Evolutionary conservation across 352 stramenopile genomes (phyloP).

Genomic region (Pythium plurisporium): DNA sequence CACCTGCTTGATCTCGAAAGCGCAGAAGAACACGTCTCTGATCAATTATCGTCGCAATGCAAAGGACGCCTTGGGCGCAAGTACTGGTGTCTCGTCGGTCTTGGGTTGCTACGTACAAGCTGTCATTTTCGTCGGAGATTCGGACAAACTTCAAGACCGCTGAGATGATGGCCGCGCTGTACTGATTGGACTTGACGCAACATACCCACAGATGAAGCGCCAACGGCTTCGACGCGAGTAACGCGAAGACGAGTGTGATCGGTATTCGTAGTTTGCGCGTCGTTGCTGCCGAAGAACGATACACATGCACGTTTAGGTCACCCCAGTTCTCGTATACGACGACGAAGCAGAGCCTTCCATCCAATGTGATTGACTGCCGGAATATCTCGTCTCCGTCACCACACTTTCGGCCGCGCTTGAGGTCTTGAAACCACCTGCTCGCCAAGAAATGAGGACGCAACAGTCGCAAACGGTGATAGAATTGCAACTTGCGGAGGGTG

Average conservation of each 20-base stretch:
- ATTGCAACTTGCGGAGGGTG: constrained; percentile 60
- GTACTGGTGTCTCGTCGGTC: neutral
- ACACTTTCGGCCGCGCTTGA: constrained; percentile 49
- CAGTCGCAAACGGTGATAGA: constrained; percentile 57
- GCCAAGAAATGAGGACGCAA: constrained; percentile 46
- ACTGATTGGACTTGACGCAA: constrained; percentile 71
- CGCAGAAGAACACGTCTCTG: constrained; percentile 39
- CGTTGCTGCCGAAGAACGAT: constrained; percentile 34
- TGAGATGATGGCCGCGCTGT: constrained; percentile 37
- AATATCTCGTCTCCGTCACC: constrained; percentile 68
- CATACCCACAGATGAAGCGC: constrained; percentile 57
- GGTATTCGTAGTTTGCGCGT: constrained; percentile 30
- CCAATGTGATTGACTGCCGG: constrained; percentile 43
- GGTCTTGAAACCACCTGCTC: constrained; percentile 59
- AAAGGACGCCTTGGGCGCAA: neutral
- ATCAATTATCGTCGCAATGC: constrained; percentile 28
- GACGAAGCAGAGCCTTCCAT: constrained; percentile 45
- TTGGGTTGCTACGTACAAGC: neutral
- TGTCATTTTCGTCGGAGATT: neutral
- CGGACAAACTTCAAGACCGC: constrained; percentile 32
- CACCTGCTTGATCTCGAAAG: constrained; percentile 30
- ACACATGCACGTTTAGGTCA: constrained; percentile 52
- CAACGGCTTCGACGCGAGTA: constrained; percentile 35
- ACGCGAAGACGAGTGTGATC: constrained; percentile 31
- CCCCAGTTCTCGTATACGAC: constrained; percentile 79